Conservation (phyloP, 2,329 filamentous ascomycete species). For the Apiospora pterosperma region DNA sequence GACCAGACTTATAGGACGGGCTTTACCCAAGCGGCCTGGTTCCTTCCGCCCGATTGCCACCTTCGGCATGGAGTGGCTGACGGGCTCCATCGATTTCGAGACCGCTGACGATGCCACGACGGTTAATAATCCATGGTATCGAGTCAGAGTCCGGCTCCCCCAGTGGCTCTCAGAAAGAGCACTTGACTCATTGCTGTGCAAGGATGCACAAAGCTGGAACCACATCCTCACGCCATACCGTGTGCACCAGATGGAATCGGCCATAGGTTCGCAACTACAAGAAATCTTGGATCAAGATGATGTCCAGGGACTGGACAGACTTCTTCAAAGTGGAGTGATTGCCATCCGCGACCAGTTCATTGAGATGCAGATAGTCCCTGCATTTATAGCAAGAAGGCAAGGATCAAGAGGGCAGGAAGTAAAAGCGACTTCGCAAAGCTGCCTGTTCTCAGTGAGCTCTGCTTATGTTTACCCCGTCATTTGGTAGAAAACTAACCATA, state of each 20-base stretch:
- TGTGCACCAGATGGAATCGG: background rate
- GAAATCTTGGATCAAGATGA: background rate
- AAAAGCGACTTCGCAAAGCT: rapidly evolving
- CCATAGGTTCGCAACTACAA: rapidly evolving
- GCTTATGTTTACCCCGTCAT: too few species aligned
- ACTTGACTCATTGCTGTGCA: background rate
- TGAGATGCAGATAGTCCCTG: too few species aligned
- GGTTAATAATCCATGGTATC: background rate
- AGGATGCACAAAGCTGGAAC: background rate
- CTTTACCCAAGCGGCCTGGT: rapidly evolving
- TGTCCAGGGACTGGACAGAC: background rate
- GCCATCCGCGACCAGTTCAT: background rate
- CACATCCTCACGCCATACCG: background rate
- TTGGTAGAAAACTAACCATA: background rate
- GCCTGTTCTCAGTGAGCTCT: background rate
- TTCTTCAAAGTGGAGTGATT: background rate
- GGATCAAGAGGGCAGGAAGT: background rate
- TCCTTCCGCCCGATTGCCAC: background rate
- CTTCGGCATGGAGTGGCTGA: background rate
- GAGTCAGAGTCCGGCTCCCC: background rate
- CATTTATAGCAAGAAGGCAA: too few species aligned
- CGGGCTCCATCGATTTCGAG: background rate
- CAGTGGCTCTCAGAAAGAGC: background rate
- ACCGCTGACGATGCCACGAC: background rate
- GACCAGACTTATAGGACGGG: rapidly evolving